Base-by-base conservation (phyloP, 1,284 basidiomycete genomes). In the Anthracocystis panici-leucophaei region DNA sequence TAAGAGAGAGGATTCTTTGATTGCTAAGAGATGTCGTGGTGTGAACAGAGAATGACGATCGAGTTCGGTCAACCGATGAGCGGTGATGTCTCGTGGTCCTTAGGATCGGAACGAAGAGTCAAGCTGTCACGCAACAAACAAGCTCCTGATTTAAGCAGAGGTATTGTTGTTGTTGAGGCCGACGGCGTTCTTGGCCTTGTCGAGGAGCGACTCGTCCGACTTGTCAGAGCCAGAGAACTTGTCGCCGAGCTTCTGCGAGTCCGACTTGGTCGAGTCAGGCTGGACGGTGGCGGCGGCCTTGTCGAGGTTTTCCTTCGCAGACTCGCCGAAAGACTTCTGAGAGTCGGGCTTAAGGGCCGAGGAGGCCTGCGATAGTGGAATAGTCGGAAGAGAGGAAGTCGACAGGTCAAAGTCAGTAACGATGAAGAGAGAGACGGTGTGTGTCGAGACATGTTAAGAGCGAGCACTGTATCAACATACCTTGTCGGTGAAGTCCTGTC, bases 211-310 rank as follows among this genome's bases (percentile, higher is more conserved):
- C 57, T 69, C 66, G 64, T 78, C 66, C 33, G 70, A 68, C 64
- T 78, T 62, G 66, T 78, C 67, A 31, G 46, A 50, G 61, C 70
- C 87, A 68, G 89, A 89, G 79, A 89, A 12, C 56, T 85, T 82
- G 86, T 91, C 90, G 54, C 88, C 87, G n/a, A 87, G 79, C 67
- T 90, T 80, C 79, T 85, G 84, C 40, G 80, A 73, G 75, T 65
- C 75, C 40, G 78, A 79, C 78, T 85, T 85, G 65, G 75, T 62
- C 44, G 70, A 85, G 75, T 87, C 72, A 44, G 87, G 87, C 78
- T 87, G 85, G 42, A 83, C n/a, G 44, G 85, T 78, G 63, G 70
- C 75, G 35, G 81, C 81, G 41, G 65, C 65, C 68, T 72, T 73
- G 77, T 78, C 77, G 67, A 78, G 73, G 63, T 70, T 73, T 57